phyloP scores from a whole-genome alignment of 1,139 yeast genomes.

The Candida dubliniensis region DNA sequence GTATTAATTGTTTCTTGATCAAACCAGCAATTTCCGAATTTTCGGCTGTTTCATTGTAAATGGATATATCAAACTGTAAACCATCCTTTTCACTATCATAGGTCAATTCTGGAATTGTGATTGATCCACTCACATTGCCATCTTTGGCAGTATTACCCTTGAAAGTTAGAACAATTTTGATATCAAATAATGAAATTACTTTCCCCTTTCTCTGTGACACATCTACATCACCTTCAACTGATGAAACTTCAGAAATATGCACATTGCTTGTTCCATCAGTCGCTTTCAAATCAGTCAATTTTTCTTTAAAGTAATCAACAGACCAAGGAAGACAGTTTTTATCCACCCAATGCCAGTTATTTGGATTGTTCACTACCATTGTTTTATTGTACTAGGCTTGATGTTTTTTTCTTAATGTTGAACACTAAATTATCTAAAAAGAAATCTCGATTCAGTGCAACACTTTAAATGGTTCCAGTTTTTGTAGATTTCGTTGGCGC shows the following conservation, averaged over 20 bases:
- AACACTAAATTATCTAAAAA: too few relatives aligned
- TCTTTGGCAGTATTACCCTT: constrained; percentile 44
- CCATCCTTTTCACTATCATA: constrained; percentile 87
- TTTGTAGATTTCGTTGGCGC: not conserved
- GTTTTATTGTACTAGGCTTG: constrained; percentile 3
- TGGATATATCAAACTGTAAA: constrained; percentile 74
- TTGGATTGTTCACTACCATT: constrained; percentile 53
- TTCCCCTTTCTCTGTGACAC: constrained; percentile 97
- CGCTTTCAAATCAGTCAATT: constrained; percentile 52
- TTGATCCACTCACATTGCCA: constrained; percentile 58
- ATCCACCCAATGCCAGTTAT: constrained; percentile 95
- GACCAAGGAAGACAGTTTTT: constrained; percentile 96
- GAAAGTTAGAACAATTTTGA: constrained; percentile 64
- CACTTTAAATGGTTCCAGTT: too few relatives aligned
- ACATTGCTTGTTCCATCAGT: constrained; percentile 35
- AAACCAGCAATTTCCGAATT: constrained; percentile 54
- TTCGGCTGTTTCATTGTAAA: constrained; percentile 59
- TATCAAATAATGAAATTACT: constrained; percentile 86
- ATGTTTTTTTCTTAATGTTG: not conserved
- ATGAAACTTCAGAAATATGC: constrained; percentile 54
- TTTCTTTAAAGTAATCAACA: constrained; percentile 65
- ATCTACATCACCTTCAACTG: constrained; percentile 93
- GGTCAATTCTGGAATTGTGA: constrained; percentile 89
- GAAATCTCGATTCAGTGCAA: too few relatives aligned
- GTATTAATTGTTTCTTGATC: constrained; percentile 63